Base-by-base conservation (phyloP, 768 basidiomycete genomes). In the Sarcodon aspratus region DNA sequence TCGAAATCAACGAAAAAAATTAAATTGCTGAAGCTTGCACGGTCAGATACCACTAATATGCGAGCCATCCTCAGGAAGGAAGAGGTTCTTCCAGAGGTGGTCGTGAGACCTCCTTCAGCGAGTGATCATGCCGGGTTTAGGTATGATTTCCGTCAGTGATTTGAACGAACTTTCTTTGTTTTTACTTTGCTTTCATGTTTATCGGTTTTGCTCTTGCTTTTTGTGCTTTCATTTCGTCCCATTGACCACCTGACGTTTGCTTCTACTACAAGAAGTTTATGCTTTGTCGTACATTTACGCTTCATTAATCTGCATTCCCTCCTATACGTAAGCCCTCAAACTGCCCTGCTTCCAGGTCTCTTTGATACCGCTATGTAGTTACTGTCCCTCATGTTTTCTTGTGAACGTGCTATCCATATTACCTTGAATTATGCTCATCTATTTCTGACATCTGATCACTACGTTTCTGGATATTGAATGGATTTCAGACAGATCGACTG, bases 1-100 rank as follows among this genome's bases (percentile, higher is more conserved):
- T 42, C 40, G 15, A 57, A 73, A 52, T 66, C 71, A 52, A 64
- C 55, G 9, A 64, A 61, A 52, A 64, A 61, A 54, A 55, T 81
- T 64, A 81, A 74, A 69, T 72, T 78, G 52, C 63, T 84, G 55
- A 74, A 68, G 54, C 76, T 86, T 51, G 67, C 66, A 44, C 69
- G 80, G 54, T 79, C 75, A 34, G 80, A 84, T 52, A 83, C 82
- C 33, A 71, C 68, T 59, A 82, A 78, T 63, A 62, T 75, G 60
- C 76, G 80, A 48, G 80, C 74, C 43, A 56, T 70, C 48, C 69
- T 82, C 53, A 68, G 78, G 57, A 72, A 72, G 61, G 64, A 62
- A 36, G 80, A 80, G 66, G 66, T 71, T 46, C 63, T 83, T 32
- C 80, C 82, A 33, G 70, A 74, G 36, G 78, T 83, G 31, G 69